Conservation (phyloP, 257 asterid species). For the Craterostigma plantagineum region DNA sequence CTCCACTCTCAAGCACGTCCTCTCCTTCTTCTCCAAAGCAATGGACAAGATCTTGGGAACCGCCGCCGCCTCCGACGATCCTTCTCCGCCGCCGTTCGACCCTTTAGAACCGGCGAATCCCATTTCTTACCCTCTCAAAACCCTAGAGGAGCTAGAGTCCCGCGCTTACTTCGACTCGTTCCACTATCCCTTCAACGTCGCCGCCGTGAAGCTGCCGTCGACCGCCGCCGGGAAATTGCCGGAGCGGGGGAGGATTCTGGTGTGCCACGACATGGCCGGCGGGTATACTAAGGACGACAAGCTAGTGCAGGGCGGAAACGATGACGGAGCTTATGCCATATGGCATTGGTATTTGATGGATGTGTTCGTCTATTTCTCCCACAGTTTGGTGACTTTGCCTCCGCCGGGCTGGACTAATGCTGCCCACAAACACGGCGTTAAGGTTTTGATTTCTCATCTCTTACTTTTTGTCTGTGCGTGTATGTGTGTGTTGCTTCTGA, state of each 20-base stretch:
- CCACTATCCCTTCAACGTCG: conserved; percentile 53
- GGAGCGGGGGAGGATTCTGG: conserved; percentile 49
- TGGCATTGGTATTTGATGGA: conserved; percentile 98
- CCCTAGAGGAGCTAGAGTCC: conserved; percentile 65
- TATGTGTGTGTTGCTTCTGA: no score
- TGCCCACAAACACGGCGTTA: conserved; percentile 80
- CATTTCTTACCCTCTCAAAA: conserved; percentile 59
- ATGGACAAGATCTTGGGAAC: conserved; percentile 14
- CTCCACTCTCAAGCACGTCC: conserved; percentile 22
- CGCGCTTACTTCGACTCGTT: conserved; percentile 66
- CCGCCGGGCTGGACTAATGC: conserved; percentile 91
- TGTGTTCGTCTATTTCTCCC: conserved; percentile 83
- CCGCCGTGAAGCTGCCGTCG: conserved; percentile 29
- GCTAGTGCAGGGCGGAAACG: conserved; percentile 69
- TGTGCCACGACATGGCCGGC: conserved; percentile 87
- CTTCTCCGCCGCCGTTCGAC: conserved; percentile 35
- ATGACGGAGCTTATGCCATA: conserved; percentile 55
- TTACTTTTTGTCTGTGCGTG: no score
- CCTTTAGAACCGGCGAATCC: conserved; percentile 49
- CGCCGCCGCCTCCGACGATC: conserved; percentile 5
- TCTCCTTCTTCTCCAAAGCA: conserved; percentile 13
- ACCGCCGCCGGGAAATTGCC: conserved; percentile 19
- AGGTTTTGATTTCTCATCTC: no score
- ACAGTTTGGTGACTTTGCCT: conserved; percentile 69
- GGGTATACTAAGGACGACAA: conserved; percentile 61